Percentiles rank a stretch among this genome's conserved stretches.
These are phyloP conservation scores for Stephanodiscus minutulus DNA, from an alignment of 108 stramenopile genomes.

Conservation along the genomic window DNA sequence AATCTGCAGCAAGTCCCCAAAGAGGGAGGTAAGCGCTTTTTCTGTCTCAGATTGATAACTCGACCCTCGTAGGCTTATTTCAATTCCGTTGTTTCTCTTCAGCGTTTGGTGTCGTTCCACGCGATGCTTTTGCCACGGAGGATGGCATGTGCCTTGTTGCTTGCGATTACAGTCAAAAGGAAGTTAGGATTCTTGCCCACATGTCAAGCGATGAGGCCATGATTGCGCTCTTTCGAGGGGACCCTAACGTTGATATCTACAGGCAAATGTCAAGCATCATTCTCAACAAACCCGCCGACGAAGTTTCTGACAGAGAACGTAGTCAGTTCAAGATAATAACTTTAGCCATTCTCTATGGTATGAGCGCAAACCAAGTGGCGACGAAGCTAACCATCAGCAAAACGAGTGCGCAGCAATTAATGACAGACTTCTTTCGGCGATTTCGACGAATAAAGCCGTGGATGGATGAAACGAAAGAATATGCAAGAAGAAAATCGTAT, in stretches of 20 bases:
- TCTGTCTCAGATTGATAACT: background rate
- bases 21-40: conserved; percentile 4
- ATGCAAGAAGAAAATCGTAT: conserved; percentile 27
- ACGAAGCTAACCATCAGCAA: conserved; percentile 50
- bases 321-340: conserved; percentile 59
- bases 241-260: conserved; percentile 54
- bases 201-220: conserved; percentile 51
- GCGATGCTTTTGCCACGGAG: conserved; percentile 39
- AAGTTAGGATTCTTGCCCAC: conserved; percentile 68
- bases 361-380: conserved; percentile 55
- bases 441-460: conserved; percentile 44
- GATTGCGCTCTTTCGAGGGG: conserved; percentile 40
- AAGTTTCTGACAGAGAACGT: conserved; percentile 50
- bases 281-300: conserved; percentile 32
- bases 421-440: conserved; percentile 52
- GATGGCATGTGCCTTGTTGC: conserved; percentile 43
- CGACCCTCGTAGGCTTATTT: background rate
- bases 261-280: conserved; percentile 54
- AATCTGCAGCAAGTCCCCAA: conserved; percentile 63
- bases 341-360: conserved; percentile 62
- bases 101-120: conserved; percentile 38
- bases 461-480: conserved; percentile 42
- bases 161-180: conserved; percentile 67
- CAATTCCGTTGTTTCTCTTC: background rate
- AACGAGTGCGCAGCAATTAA: conserved; percentile 33